These are phyloP conservation scores for Tubosaeta sp. DNA, from an alignment of 768 basidiomycete species.

Conservation along the genomic window DNA sequence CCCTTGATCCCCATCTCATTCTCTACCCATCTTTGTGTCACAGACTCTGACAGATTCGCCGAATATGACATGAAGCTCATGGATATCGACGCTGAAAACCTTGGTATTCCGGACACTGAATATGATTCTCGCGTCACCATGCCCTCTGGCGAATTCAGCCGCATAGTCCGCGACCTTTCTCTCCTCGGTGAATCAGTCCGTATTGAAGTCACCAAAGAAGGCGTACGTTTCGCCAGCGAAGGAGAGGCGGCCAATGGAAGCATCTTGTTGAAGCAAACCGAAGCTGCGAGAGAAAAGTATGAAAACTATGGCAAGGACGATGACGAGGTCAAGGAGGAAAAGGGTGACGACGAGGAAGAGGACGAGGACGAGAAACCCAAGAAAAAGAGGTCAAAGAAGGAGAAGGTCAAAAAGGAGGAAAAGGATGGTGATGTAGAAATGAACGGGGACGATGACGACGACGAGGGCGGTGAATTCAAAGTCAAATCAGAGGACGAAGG, in stretches of 20 bases:
- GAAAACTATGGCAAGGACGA: constrained; percentile 41
- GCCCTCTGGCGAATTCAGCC: constrained; percentile 79
- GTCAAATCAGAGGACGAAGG: constrained; percentile 43
- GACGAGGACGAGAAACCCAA: constrained; percentile 21
- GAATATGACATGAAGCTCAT: constrained; percentile 99
- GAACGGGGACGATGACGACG: constrained; percentile 51
- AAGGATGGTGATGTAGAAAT: constrained; percentile 43
- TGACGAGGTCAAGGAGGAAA: constrained; percentile 37
- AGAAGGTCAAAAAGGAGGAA: constrained; percentile 38
- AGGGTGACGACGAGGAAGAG: constrained; percentile 38
- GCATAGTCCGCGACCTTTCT: constrained; percentile 90
- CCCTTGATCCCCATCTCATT: neutral
- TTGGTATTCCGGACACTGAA: constrained; percentile 95
- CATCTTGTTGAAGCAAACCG: constrained; percentile 76
- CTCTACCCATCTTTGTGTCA: neutral
- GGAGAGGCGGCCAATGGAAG: constrained; percentile 93
- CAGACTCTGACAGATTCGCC: constrained; percentile 89
- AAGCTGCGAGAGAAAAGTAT: constrained; percentile 42
- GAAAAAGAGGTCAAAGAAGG: constrained; percentile 33
- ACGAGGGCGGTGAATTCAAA: constrained; percentile 40
- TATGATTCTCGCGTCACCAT: constrained; percentile 93
- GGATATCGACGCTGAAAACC: constrained; percentile 96
- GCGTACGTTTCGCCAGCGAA: constrained; percentile 86
- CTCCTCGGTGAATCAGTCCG: constrained; percentile 90
- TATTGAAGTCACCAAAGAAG: constrained; percentile 95